Conservation (phyloP, 768 basidiomycete species). For the Kondoa malvinella region DNA sequence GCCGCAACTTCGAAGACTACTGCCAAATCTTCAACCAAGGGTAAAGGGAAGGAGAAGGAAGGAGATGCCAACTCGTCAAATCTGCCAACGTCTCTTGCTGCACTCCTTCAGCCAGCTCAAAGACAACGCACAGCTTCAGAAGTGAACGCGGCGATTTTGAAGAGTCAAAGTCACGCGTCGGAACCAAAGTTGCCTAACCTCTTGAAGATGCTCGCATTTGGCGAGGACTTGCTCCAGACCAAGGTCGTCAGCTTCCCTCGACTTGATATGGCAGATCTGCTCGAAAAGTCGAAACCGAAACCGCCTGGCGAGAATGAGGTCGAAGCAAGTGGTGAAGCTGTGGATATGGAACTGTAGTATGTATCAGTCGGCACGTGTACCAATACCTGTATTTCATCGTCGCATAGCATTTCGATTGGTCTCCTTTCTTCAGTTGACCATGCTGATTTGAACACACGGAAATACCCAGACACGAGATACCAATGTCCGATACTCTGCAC, state of each 20-base stretch:
- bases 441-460: background rate
- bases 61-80: background rate
- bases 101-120: slow-evolving; percentile 68
- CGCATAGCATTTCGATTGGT: background rate
- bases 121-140: slow-evolving; percentile 87
- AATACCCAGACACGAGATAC: background rate
- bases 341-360: slow-evolving; percentile 8
- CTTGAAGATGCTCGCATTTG: slow-evolving; percentile 73
- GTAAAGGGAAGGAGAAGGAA: slow-evolving; percentile 13
- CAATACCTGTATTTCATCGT: background rate
- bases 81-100: slow-evolving; percentile 49
- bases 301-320: background rate
- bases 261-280: background rate
- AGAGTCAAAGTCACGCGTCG: slow-evolving; percentile 75
- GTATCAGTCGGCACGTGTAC: background rate
- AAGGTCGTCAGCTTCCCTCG: background rate
- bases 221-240: slow-evolving; percentile 39
- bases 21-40: slow-evolving; percentile 22
- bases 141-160: slow-evolving; percentile 87
- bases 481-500: background rate
- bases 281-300: background rate
- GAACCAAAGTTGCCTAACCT: slow-evolving; percentile 75
- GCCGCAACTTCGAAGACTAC: slow-evolving; percentile 17
- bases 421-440: background rate
- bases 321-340: background rate